Evolutionary conservation across 2,329 filamentous ascomycete genomes (phyloP).

Genomic region (Iodosphaeria phyllophila): DNA sequence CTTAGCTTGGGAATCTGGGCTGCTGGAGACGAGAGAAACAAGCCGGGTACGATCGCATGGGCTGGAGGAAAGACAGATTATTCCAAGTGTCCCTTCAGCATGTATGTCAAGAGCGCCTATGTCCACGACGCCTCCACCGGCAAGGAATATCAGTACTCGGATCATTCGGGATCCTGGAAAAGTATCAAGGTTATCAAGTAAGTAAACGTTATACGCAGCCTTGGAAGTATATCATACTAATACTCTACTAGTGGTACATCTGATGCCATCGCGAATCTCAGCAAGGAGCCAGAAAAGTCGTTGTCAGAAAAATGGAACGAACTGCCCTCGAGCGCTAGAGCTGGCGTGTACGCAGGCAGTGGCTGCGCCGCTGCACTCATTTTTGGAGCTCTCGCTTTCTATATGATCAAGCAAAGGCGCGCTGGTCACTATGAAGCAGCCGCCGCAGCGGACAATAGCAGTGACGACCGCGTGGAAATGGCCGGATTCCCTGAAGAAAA

Average conservation of each 20-base stretch:
- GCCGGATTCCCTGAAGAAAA: too few relatives aligned
- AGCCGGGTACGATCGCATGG: constrained; percentile 44
- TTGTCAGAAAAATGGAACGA: constrained; percentile 33
- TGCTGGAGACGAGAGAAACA: constrained; percentile 35
- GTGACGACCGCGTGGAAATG: constrained; percentile 30
- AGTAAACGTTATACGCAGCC: constrained; percentile 12
- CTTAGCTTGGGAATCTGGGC: constrained; percentile 50
- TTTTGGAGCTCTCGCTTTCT: constrained; percentile 22
- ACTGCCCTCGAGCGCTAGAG: constrained; percentile 29
- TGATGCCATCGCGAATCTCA: constrained; percentile 27
- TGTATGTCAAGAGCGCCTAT: constrained; percentile 46
- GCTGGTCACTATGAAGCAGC: constrained; percentile 31
- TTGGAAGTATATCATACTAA: not conserved
- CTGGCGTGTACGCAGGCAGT: constrained; percentile 30
- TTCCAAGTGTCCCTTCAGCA: constrained; percentile 45
- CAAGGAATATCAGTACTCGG: constrained; percentile 46
- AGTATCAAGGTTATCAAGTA: constrained; percentile 41
- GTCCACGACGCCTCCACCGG: constrained; percentile 41
- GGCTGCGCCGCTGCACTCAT: constrained; percentile 20
- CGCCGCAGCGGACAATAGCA: constrained; percentile 21
- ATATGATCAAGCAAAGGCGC: constrained; percentile 35
- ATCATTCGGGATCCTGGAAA: constrained; percentile 39
- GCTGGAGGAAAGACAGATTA: constrained; percentile 54
- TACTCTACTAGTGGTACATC: constrained; percentile 16
- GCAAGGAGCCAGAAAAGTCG: constrained; percentile 17